Evolutionary conservation across 352 stramenopile species (phyloP).

Genomic region (Globisporangium solare): DNA sequence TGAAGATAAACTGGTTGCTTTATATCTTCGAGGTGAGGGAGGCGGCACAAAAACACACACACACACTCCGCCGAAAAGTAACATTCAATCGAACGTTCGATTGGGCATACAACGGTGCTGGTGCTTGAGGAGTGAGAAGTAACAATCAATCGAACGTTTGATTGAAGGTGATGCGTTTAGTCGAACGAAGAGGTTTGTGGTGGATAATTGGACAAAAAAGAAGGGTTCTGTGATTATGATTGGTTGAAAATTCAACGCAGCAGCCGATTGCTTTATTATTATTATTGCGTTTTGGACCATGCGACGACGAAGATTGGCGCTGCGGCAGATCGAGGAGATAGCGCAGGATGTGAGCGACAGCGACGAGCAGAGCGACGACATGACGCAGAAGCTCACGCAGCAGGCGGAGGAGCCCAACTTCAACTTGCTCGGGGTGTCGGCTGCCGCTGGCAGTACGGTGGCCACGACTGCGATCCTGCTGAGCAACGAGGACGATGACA

Average conservation of each 20-base stretch:
- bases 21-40: conserved; percentile 5
- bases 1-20: conserved; percentile 3
- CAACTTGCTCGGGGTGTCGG: conserved; percentile 9
- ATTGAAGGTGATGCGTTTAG: background rate
- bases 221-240: too few relatives aligned
- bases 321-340: conserved; percentile 23
- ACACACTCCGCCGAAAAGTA: background rate
- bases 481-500: conserved; percentile 2
- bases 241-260: too few relatives aligned
- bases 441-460: background rate
- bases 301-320: conserved; percentile 18
- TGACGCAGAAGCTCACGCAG: conserved; percentile 3
- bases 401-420: conserved; percentile 14
- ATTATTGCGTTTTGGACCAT: conserved; percentile 3
- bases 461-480: background rate
- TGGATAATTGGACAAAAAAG: too few relatives aligned
- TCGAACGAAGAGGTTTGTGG: background rate
- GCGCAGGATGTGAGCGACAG: conserved; percentile 17
- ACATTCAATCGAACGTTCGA: background rate
- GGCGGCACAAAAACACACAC: conserved; percentile 4
- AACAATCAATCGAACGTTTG: background rate
- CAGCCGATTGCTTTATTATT: background rate
- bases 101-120: too few relatives aligned
- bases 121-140: too few relatives aligned
- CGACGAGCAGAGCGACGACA: conserved; percentile 11